These are phyloP conservation scores for Beauveria asiatica DNA, from an alignment of 2,329 filamentous ascomycete genomes.

Conservation along the genomic window DNA sequence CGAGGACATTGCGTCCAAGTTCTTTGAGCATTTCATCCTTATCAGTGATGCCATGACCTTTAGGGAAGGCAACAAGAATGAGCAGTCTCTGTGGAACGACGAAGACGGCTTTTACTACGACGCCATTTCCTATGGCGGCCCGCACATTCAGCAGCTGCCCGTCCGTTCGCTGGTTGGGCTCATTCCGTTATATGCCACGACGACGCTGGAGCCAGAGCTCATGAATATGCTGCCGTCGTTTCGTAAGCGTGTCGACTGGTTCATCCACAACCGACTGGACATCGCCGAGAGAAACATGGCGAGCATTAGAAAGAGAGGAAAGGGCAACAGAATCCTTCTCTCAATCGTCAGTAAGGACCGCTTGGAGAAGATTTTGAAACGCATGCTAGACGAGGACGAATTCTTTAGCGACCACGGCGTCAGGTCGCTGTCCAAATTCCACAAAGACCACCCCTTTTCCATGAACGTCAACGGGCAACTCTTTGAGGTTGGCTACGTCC, in stretches of 20 bases:
- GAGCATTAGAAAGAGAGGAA: constrained; percentile 82
- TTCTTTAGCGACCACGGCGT: constrained; percentile 89
- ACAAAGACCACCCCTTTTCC: constrained; percentile 81
- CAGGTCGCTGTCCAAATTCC: constrained; percentile 82
- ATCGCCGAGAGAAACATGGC: constrained; percentile 90
- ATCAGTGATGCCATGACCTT: constrained; percentile 97
- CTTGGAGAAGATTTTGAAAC: constrained; percentile 77
- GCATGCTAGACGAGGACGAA: constrained; percentile 91
- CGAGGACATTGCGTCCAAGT: constrained; percentile 95
- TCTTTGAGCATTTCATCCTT: constrained; percentile 97
- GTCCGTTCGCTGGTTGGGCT: constrained; percentile 87
- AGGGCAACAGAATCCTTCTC: constrained; percentile 78
- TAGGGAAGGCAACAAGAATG: constrained; percentile 58
- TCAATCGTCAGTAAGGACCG: constrained; percentile 89
- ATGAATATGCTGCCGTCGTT: constrained; percentile 87
- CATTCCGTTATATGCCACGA: constrained; percentile 85
- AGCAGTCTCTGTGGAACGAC: constrained; percentile 91
- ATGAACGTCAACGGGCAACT: constrained; percentile 93
- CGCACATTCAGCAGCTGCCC: constrained; percentile 86
- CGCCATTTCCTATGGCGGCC: constrained; percentile 91
- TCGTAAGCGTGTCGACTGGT: constrained; percentile 91
- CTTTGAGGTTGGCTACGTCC: constrained; percentile 81
- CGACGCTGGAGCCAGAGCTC: constrained; percentile 88
- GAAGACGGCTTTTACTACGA: constrained; percentile 98
- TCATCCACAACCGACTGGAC: constrained; percentile 78